Evolutionary conservation across 116 monocot genomes (phyloP).

Genomic region (Trichopus zeylanicus): DNA sequence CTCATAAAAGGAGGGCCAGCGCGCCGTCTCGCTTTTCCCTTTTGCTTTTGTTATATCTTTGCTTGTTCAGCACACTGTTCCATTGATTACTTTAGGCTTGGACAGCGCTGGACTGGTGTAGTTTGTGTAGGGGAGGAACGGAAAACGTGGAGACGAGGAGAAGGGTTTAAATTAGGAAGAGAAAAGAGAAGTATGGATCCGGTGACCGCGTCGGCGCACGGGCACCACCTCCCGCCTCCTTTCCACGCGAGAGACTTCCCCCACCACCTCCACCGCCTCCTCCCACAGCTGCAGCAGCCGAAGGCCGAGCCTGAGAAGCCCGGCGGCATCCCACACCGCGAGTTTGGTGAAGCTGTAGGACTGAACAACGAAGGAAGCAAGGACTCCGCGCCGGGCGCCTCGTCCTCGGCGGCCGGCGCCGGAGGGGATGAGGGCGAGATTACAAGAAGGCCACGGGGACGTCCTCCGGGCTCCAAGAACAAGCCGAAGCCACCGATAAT

Average conservation of each 20-base stretch:
- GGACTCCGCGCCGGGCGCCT: no score
- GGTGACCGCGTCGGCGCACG: slow-evolving; percentile 29
- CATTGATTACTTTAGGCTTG: no score
- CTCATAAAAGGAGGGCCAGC: no score
- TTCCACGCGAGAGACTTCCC: slow-evolving; percentile 62
- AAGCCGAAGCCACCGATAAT: slow-evolving; percentile 83
- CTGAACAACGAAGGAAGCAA: slow-evolving; percentile 9
- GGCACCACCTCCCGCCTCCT: slow-evolving; percentile 54
- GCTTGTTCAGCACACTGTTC: no score
- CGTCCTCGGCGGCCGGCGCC: not conserved
- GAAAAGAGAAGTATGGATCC: slow-evolving; percentile 40
- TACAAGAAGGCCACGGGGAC: slow-evolving; percentile 46
- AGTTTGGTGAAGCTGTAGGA: slow-evolving; percentile 16
- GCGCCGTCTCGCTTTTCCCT: no score
- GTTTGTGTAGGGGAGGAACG: not conserved
- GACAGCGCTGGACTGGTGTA: not conserved
- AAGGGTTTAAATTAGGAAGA: not conserved
- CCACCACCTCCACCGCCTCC: slow-evolving; percentile 20
- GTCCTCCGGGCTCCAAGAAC: slow-evolving; percentile 82
- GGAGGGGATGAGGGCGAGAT: slow-evolving; percentile 17
- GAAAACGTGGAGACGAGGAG: no score
- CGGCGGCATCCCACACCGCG: slow-evolving; percentile 9
- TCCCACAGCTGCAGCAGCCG: slow-evolving; percentile 15
- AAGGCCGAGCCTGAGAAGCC: slow-evolving; percentile 29
- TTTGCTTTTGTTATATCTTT: no score